A percentile compares a stretch with the other conserved stretches of the same genome.
Evolutionary conservation across 192 early-diverging fungal genomes (phyloP).

Genomic region (Podila horticola): DNA sequence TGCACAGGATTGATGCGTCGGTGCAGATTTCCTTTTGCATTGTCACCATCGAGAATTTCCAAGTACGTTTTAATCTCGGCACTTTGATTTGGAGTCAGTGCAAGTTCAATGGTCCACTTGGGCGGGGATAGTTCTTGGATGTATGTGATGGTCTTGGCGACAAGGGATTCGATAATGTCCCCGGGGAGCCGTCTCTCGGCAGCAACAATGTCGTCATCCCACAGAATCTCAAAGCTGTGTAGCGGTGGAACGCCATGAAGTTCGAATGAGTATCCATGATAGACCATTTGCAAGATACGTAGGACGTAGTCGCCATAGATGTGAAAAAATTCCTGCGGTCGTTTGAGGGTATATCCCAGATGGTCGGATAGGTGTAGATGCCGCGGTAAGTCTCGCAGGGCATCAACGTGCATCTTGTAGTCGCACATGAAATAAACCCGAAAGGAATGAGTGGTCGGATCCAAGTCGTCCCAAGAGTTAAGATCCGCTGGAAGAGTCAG

Average conservation of each 20-base stretch:
- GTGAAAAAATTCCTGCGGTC: neutral
- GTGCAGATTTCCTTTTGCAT: neutral
- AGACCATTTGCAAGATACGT: neutral
- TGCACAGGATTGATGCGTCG: too few species aligned
- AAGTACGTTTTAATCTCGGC: neutral
- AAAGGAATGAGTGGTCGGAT: neutral
- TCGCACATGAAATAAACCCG: neutral
- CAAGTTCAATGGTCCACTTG: neutral
- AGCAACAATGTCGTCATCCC: too few species aligned
- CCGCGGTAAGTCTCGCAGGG: too few species aligned
- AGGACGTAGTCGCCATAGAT: neutral
- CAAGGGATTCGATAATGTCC: neutral
- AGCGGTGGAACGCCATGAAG: neutral
- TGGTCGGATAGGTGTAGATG: neutral
- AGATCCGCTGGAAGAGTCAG: neutral
- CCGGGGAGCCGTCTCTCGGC: neutral
- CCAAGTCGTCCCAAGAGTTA: neutral
- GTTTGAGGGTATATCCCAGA: neutral
- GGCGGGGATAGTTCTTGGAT: neutral
- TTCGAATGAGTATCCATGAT: neutral
- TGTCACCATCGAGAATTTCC: neutral
- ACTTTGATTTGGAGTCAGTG: neutral
- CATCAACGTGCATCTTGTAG: neutral
- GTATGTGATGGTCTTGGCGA: neutral
- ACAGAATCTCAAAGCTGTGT: neutral